These are phyloP conservation scores for Coemansia sp. DNA, from an alignment of 192 early-diverging fungal genomes.

Conservation along the genomic window DNA sequence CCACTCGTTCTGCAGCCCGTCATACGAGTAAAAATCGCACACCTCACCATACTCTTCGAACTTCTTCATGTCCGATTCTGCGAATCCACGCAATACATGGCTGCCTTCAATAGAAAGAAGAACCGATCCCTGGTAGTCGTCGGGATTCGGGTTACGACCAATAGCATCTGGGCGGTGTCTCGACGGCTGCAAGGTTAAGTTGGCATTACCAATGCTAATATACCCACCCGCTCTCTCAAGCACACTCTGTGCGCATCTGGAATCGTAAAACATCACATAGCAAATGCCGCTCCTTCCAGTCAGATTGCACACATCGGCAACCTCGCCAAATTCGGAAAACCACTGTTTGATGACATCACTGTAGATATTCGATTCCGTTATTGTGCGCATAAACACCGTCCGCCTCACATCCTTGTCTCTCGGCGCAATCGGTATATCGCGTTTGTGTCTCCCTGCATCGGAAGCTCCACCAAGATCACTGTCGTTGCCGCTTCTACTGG, in stretches of 20 bases:
- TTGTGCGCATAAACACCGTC: conserved; percentile 31
- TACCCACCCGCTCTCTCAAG: background rate
- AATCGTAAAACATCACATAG: conserved; percentile 47
- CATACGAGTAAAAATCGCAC: conserved; percentile 14
- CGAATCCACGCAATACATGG: conserved; percentile 4
- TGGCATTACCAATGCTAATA: conserved; percentile 10
- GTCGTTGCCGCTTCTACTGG: background rate
- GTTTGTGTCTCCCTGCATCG: conserved; percentile 10
- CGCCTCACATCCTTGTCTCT: conserved; percentile 15
- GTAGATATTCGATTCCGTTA: background rate
- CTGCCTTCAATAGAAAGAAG: conserved; percentile 22
- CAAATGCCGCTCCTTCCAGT: conserved; percentile 17
- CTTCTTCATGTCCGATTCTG: conserved; percentile 7
- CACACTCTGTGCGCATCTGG: conserved; percentile 15
- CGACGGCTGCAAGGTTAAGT: conserved; percentile 9
- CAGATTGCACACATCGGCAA: conserved; percentile 21
- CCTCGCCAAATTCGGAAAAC: conserved; percentile 33
- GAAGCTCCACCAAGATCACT: background rate
- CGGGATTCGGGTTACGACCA: conserved; percentile 6
- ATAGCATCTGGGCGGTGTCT: conserved; percentile 21
- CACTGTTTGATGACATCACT: conserved; percentile 5
- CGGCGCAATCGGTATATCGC: conserved; percentile 6
- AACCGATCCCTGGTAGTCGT: conserved; percentile 30
- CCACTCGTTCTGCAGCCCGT: conserved; percentile 18
- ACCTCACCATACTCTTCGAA: conserved; percentile 33